phyloP scores from a whole-genome alignment of 441 rosid species.

The Eruca vesicaria region DNA sequence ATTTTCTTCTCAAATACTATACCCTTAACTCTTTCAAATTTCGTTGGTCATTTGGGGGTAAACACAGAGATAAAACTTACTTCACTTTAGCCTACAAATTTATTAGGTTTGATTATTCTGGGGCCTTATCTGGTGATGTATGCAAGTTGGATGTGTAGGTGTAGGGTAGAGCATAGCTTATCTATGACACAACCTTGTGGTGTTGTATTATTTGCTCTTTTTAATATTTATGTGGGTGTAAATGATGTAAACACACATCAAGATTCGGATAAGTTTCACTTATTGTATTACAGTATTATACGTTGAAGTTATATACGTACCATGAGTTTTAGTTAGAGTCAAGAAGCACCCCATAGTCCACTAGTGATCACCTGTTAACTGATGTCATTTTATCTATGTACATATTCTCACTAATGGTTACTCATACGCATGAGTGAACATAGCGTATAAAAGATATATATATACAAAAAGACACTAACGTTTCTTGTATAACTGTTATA shows the following conservation, averaged over 20 bases:
- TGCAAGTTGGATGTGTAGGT: slow-evolving; percentile 20
- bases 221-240: slow-evolving; percentile 24
- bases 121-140: not conserved
- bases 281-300: not conserved
- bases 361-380: not conserved
- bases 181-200: slow-evolving; percentile 29
- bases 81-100: not conserved
- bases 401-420: not conserved
- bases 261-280: slow-evolving; percentile 20
- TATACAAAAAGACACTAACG: not conserved
- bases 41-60: not conserved
- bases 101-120: not conserved
- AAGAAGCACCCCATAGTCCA: not conserved
- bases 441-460: not conserved
- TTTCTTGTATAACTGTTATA: not conserved
- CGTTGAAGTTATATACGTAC: not conserved
- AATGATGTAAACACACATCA: slow-evolving; percentile 27
- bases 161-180: slow-evolving; percentile 22
- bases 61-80: not conserved
- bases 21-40: not conserved
- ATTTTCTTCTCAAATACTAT: not conserved
- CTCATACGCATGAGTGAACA: not conserved
- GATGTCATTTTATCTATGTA: not conserved
- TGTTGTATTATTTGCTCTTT: slow-evolving; percentile 21
- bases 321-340: not conserved